Conservation (phyloP, 495 filamentous ascomycete species). For the Diplogelasinospora grovesii region DNA sequence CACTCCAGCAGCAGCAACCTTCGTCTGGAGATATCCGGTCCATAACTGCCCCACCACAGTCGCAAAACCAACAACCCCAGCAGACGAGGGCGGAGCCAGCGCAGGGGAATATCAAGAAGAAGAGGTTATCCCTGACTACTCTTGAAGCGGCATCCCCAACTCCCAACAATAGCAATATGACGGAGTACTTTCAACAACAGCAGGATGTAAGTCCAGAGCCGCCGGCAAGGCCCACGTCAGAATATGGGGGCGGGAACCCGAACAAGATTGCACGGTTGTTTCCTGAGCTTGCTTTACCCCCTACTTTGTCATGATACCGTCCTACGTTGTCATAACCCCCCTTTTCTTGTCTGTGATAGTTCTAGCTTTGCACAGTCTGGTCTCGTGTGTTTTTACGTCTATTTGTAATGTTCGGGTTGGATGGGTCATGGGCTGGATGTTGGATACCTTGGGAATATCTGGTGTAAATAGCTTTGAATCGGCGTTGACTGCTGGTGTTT, state of each 20-base stretch:
- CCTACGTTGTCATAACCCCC: no score
- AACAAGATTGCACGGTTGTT: constrained; percentile 33
- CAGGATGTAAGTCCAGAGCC: constrained; percentile 18
- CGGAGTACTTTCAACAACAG: constrained; percentile 1
- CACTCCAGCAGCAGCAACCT: constrained; percentile 10
- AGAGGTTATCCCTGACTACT: constrained; percentile 36
- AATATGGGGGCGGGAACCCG: constrained; percentile 31
- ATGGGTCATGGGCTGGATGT: no score
- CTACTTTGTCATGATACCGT: constrained; percentile 15
- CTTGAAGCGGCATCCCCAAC: constrained; percentile 12
- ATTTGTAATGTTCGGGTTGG: no score
- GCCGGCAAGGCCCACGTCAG: constrained; percentile 21
- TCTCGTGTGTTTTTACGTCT: no score
- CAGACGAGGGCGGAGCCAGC: constrained; percentile 26
- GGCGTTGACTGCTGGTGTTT: no score
- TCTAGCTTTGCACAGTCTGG: no score
- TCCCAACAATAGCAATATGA: no score
- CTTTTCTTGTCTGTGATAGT: no score
- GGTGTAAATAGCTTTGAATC: no score
- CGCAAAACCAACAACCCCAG: constrained; percentile 8
- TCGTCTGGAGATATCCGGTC: constrained; percentile 21
- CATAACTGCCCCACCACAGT: constrained; percentile 14
- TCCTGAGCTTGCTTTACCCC: constrained; percentile 24
- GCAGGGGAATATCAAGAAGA: constrained; percentile 47
- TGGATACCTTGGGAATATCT: no score